Conservation (phyloP, 2,329 filamentous ascomycete genomes). For the Epicoccum nigrum region DNA sequence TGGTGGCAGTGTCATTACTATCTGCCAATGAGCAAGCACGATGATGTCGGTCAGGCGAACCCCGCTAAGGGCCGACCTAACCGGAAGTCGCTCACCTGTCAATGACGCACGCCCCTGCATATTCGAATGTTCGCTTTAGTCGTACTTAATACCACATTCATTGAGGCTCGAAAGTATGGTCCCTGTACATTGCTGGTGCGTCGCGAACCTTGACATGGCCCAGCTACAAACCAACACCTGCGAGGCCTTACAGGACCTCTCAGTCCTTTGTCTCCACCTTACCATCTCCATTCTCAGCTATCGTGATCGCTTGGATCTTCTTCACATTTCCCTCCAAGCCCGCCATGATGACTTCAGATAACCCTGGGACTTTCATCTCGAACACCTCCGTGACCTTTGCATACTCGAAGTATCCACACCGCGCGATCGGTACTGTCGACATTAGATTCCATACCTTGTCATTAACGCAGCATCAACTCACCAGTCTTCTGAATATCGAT, state of each 20-base stretch:
- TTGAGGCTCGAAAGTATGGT: no score
- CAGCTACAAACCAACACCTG: no score
- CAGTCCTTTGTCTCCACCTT: neutral
- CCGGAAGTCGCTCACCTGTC: neutral
- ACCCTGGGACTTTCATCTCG: slow-evolving; percentile 62
- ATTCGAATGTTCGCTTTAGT: neutral
- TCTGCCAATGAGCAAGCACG: slow-evolving; percentile 9
- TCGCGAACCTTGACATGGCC: no score
- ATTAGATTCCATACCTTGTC: neutral
- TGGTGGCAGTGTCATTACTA: slow-evolving; percentile 12
- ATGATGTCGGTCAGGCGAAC: slow-evolving; percentile 17
- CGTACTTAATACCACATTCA: neutral
- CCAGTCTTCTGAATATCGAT: slow-evolving; percentile 62
- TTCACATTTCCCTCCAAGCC: slow-evolving; percentile 41
- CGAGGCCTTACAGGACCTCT: no score
- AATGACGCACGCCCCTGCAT: neutral
- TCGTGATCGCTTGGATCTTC: slow-evolving; percentile 21
- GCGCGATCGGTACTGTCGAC: slow-evolving; percentile 59
- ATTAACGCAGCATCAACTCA: neutral
- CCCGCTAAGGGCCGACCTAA: slow-evolving; percentile 10
- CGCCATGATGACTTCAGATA: slow-evolving; percentile 28
- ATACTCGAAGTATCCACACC: slow-evolving; percentile 67
- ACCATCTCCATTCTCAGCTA: neutral
- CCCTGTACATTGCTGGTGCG: no score
- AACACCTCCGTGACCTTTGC: slow-evolving; percentile 62